These are phyloP conservation scores for Acorus gramineus DNA, from an alignment of 106 monocot genomes.

Conservation along the genomic window DNA sequence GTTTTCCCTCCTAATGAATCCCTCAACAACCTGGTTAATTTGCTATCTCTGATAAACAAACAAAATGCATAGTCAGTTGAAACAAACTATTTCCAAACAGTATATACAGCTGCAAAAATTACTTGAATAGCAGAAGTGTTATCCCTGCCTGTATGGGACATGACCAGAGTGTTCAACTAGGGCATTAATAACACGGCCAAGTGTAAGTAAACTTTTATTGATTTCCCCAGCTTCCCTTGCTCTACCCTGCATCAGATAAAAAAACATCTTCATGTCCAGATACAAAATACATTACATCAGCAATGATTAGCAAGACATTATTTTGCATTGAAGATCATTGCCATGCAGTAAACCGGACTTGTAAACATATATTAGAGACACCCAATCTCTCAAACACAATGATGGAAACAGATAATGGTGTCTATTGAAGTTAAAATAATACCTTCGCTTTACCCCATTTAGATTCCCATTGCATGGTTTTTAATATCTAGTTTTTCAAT, in stretches of 20 bases:
- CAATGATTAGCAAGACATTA: no score
- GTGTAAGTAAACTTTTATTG: conserved; percentile 93
- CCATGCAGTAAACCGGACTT: no score
- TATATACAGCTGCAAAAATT: conserved; percentile 2
- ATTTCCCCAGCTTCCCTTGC: conserved; percentile 98
- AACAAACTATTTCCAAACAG: neutral
- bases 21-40: conserved; percentile 82
- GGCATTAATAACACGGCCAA: conserved; percentile 93
- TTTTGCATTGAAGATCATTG: no score
- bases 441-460: no score
- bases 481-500: no score
- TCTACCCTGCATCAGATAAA: conserved; percentile 54
- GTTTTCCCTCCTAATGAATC: conserved; percentile 94
- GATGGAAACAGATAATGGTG: no score
- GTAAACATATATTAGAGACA: no score
- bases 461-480: no score
- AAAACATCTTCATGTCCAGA: neutral
- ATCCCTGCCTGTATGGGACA: conserved; percentile 76
- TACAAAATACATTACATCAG: no score
- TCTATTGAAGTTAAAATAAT: no score
- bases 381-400: no score
- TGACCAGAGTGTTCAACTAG: conserved; percentile 93
- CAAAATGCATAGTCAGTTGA: neutral
- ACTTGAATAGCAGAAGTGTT: conserved; percentile 4
- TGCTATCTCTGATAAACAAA: conserved; percentile 71